These are phyloP conservation scores for Tolypocladium cylindrosporum DNA, from an alignment of 2,329 filamentous ascomycete species.

Conservation along the genomic window DNA sequence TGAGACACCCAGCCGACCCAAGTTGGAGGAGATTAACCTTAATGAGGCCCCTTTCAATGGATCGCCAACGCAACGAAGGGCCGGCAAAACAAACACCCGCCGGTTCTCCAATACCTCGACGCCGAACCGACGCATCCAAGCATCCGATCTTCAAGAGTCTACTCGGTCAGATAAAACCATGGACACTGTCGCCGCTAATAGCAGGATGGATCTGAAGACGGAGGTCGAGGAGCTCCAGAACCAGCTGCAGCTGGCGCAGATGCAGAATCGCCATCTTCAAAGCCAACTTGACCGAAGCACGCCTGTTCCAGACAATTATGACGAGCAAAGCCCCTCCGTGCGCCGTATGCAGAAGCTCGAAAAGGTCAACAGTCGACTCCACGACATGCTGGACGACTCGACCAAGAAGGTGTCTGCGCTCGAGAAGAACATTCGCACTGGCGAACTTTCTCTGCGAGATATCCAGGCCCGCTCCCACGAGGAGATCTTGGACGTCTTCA, in stretches of 20 bases:
- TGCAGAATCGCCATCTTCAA: slow-evolving; percentile 90
- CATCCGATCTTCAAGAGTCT: slow-evolving; percentile 58
- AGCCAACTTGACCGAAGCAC: slow-evolving; percentile 68
- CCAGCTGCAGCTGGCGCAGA: slow-evolving; percentile 84
- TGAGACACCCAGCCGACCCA: slow-evolving; percentile 61
- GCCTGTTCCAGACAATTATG: slow-evolving; percentile 51
- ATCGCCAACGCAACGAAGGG: slow-evolving; percentile 63
- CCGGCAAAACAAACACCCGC: slow-evolving; percentile 39
- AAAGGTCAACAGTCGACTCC: slow-evolving; percentile 79
- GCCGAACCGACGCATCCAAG: slow-evolving; percentile 61
- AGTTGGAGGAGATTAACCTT: slow-evolving; percentile 78
- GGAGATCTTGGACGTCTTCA: slow-evolving; percentile 85
- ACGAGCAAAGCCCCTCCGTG: slow-evolving; percentile 72
- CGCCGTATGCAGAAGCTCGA: slow-evolving; percentile 84
- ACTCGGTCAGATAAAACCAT: slow-evolving; percentile 72
- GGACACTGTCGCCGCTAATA: slow-evolving; percentile 76
- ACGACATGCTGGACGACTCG: slow-evolving; percentile 92
- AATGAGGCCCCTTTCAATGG: slow-evolving; percentile 67
- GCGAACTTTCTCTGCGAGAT: slow-evolving; percentile 80
- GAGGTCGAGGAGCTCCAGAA: slow-evolving; percentile 91
- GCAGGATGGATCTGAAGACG: slow-evolving; percentile 79
- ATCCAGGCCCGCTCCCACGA: slow-evolving; percentile 90
- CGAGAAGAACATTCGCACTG: slow-evolving; percentile 77
- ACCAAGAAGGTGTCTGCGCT: slow-evolving; percentile 82
- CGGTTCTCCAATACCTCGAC: slow-evolving; percentile 69